Conservation (phyloP, 2,329 filamentous ascomycete species). For the Epichloe sibirici region DNA sequence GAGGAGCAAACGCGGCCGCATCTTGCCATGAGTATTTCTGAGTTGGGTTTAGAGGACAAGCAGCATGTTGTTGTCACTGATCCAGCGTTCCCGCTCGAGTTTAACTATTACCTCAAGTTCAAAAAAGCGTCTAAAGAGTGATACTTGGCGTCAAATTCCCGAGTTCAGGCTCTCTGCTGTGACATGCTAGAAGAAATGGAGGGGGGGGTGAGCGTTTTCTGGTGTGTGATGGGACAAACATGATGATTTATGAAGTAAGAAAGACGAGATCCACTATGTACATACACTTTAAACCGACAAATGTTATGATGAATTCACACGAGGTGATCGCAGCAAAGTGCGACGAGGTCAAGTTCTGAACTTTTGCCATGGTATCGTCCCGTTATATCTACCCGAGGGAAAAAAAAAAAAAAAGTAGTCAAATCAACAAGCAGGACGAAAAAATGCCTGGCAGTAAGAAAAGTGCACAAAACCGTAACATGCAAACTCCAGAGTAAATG, state of each 20-base stretch:
- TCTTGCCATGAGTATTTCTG: slow-evolving; percentile 61
- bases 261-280: too few relatives aligned
- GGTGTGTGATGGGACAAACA: too few relatives aligned
- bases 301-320: background rate
- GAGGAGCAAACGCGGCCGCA: slow-evolving; percentile 80
- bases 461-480: slow-evolving; percentile 7
- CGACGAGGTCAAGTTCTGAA: background rate
- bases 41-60: slow-evolving; percentile 61
- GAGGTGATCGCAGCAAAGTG: background rate
- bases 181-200: too few relatives aligned
- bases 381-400: slow-evolving; percentile 18
- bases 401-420: background rate
- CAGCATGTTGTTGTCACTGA: slow-evolving; percentile 90
- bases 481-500: slow-evolving; percentile 2
- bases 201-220: too few relatives aligned
- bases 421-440: background rate
- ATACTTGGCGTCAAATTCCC: background rate
- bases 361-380: slow-evolving; percentile 21
- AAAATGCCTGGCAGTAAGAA: slow-evolving; percentile 1
- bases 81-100: slow-evolving; percentile 70
- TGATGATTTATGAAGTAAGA: too few relatives aligned
- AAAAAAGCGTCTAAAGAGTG: slow-evolving; percentile 13
- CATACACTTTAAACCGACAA: background rate
- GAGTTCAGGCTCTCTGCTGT: too few relatives aligned
- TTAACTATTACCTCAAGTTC: slow-evolving; percentile 43